Conservation (phyloP, 306 rosid genomes). For the Vachellia pachyceras region DNA sequence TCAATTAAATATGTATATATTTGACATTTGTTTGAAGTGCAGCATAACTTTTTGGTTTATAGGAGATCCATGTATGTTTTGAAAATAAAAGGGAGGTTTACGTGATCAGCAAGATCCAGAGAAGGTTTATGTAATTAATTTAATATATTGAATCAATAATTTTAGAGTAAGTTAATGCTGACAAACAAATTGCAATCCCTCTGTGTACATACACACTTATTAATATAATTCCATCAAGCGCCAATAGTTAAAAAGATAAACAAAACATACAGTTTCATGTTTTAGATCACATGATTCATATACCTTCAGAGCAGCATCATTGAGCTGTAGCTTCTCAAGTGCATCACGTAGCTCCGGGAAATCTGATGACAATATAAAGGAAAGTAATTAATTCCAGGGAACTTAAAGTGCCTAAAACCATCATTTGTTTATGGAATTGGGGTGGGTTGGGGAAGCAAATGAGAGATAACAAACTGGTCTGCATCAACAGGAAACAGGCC, state of each 20-base stretch:
- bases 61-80: too few species aligned
- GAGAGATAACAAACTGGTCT: conserved; percentile 75
- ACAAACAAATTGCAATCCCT: too few species aligned
- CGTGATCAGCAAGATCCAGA: too few species aligned
- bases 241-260: neutral
- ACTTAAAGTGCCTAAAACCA: conserved; percentile 9
- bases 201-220: neutral
- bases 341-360: conserved; percentile 96
- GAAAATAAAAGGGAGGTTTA: too few species aligned
- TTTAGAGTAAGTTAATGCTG: too few species aligned
- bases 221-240: neutral
- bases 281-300: conserved; percentile 35
- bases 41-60: too few species aligned
- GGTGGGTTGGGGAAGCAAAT: conserved; percentile 29
- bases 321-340: conserved; percentile 95
- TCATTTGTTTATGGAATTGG: conserved; percentile 22
- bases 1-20: too few species aligned
- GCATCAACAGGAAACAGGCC: conserved; percentile 99
- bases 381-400: conserved; percentile 32
- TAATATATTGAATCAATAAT: too few species aligned
- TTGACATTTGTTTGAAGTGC: too few species aligned
- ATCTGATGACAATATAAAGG: conserved; percentile 52
- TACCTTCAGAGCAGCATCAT: conserved; percentile 96
- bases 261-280: neutral
- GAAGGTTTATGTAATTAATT: too few species aligned